Evolutionary conservation across 2,329 filamentous ascomycete species (phyloP), one percentile per base, ranked within the genome.

Genomic region (Paecilomyces sp.): DNA sequence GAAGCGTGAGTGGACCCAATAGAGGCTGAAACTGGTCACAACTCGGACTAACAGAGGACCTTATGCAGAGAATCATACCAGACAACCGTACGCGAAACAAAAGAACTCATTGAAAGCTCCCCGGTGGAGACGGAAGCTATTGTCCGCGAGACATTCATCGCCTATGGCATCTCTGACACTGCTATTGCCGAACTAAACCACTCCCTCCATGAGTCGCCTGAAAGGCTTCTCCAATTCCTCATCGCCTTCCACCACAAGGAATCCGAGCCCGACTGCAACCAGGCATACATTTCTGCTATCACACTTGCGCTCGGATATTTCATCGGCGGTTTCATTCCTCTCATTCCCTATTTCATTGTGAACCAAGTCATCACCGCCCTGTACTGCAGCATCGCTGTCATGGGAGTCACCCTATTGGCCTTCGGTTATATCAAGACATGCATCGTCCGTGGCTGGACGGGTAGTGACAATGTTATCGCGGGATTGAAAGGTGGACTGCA

Each of bases 271-370:
- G 74, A 78, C 52, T 75, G 74, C 56, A 76, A 78, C 55, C 74
- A 77, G 60, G 78, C 79, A 11, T 79, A 75, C 67, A 75, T 74
- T 53, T 87, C 84, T 0, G 88, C 86, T 2, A 63, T 86, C 28
- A 89, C 85, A 8, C 88, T 91, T 66, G 85, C 87, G 0, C 67
- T 85, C 15, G 86, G 86, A 36, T 91, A 91, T 70, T 86, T 90
- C 57, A 72, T 90, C 24, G 88, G 88, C 22, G 88, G 88, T 0
- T 77, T 90, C 58, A 82, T 90, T n/a, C 88, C 88, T 13, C 80
- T 90, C 66, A 73, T 88, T 51, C 88, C 88, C 0, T 91, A 91
- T 74, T 86, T 90, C 64, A 78, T 88, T 58, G 76, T 80, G 18
- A 62, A 77, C 4, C 67, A 76, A 28, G 77, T 83, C 5, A 67